These are phyloP conservation scores for Ormosia emarginata DNA, from an alignment of 306 rosid species.

Conservation along the genomic window DNA sequence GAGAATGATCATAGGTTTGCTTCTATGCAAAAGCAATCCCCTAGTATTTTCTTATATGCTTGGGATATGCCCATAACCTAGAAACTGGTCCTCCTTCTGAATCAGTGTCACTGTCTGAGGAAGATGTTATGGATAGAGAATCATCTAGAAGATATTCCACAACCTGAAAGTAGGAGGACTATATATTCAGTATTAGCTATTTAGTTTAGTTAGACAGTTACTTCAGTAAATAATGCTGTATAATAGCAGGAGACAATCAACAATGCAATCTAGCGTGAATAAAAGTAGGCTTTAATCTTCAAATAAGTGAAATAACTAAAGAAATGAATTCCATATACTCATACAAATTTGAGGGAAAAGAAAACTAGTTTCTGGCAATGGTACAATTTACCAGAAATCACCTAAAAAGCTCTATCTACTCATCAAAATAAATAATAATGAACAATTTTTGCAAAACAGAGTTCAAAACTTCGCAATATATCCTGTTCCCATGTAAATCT, in stretches of 20 bases:
- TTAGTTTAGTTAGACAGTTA: not conserved
- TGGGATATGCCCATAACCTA: constrained; percentile 68
- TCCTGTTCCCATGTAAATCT: not conserved
- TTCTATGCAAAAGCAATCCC: not conserved
- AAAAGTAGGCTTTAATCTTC: not conserved
- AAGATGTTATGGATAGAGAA: constrained; percentile 31
- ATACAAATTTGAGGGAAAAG: not conserved
- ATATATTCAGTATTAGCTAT: not conserved
- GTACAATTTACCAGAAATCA: not conserved
- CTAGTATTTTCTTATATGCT: constrained; percentile 15
- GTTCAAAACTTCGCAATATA: not conserved
- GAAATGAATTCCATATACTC: not conserved
- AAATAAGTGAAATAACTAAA: not conserved
- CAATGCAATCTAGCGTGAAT: not conserved
- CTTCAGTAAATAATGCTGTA: not conserved
- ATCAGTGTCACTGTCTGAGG: constrained; percentile 84
- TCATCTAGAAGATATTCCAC: constrained; percentile 58
- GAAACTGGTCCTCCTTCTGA: constrained; percentile 47
- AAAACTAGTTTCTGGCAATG: not conserved
- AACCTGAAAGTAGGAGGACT: constrained; percentile 44
- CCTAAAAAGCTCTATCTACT: not conserved
- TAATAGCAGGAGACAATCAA: not conserved
- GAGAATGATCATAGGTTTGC: not conserved
- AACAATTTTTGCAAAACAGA: not conserved
- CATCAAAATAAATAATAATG: not conserved